Percentiles rank a stretch among this genome's conserved stretches.
Conservation (phyloP, 495 filamentous ascomycete species). For the Evansstolkia leycettana region DNA sequence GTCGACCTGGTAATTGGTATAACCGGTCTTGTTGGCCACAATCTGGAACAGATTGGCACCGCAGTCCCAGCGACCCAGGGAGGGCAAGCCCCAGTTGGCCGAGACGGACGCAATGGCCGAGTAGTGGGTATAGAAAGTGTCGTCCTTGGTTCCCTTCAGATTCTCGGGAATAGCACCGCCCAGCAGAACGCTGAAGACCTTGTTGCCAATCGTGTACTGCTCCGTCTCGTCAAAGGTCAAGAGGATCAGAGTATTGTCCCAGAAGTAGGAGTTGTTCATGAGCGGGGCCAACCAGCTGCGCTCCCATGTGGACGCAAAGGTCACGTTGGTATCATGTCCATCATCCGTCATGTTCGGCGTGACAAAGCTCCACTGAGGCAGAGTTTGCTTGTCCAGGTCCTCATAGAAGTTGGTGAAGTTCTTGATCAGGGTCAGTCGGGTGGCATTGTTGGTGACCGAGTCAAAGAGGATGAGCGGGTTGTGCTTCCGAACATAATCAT, state of each 20-base stretch:
- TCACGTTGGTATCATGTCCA: conserved; percentile 57
- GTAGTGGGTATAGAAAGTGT: conserved; percentile 64
- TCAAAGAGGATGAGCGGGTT: conserved; percentile 53
- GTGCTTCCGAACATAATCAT: conserved; percentile 72
- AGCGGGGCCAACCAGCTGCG: conserved; percentile 48
- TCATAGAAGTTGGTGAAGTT: conserved; percentile 51
- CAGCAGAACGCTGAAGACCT: conserved; percentile 48
- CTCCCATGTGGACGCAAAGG: conserved; percentile 45
- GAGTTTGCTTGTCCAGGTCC: conserved; percentile 41
- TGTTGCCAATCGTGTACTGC: conserved; percentile 41
- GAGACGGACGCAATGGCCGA: conserved; percentile 50
- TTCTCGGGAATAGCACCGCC: conserved; percentile 49
- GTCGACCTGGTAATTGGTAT: conserved; percentile 38
- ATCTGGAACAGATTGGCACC: conserved; percentile 55
- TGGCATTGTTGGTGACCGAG: conserved; percentile 39
- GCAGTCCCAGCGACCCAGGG: conserved; percentile 58
- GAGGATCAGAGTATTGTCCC: conserved; percentile 54
- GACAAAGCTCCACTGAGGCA: conserved; percentile 65
- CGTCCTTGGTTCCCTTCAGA: conserved; percentile 48
- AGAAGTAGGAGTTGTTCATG: conserved; percentile 51
- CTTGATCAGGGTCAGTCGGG: conserved; percentile 50
- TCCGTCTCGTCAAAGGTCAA: conserved; percentile 59
- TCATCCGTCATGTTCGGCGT: conserved; percentile 70
- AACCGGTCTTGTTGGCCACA: conserved; percentile 46
- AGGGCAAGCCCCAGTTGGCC: conserved; percentile 58